phyloP scores from a whole-genome alignment of 2,329 filamentous ascomycete genomes.

The Phialophora expanda region DNA sequence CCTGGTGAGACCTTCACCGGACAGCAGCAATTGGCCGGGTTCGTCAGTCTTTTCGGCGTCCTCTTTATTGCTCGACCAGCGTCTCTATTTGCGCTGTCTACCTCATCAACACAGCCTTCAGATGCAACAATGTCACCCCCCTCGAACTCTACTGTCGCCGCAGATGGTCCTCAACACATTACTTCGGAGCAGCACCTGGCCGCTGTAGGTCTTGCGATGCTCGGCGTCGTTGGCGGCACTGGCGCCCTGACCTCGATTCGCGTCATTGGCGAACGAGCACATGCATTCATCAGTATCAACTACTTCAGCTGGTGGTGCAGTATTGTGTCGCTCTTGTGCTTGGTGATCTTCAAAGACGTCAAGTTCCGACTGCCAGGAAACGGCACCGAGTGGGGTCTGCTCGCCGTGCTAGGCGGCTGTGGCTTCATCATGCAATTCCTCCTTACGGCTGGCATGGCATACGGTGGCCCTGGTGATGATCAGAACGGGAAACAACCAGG shows the following conservation, averaged over 20 bases:
- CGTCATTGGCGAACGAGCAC: constrained; percentile 77
- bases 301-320: constrained; percentile 78
- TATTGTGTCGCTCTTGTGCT: constrained; percentile 66
- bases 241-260: constrained; percentile 78
- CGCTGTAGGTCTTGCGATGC: constrained; percentile 72
- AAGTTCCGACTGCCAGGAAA: constrained; percentile 62
- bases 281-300: constrained; percentile 83
- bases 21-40: constrained; percentile 74
- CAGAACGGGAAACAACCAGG: not conserved
- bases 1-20: constrained; percentile 76
- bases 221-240: constrained; percentile 78
- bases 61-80: constrained; percentile 79
- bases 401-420: constrained; percentile 71
- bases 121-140: constrained; percentile 39
- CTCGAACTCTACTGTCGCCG: constrained; percentile 36
- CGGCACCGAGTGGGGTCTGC: constrained; percentile 66
- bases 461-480: constrained; percentile 64
- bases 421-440: constrained; percentile 87
- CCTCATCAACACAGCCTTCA: constrained; percentile 39
- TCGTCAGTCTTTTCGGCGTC: constrained; percentile 78
- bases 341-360: constrained; percentile 62
- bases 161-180: constrained; percentile 39
- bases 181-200: constrained; percentile 69
- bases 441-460: constrained; percentile 75
- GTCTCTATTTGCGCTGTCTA: constrained; percentile 56